Conservation (phyloP, 2,329 filamentous ascomycete species). For the Penicillium capsulatum region DNA sequence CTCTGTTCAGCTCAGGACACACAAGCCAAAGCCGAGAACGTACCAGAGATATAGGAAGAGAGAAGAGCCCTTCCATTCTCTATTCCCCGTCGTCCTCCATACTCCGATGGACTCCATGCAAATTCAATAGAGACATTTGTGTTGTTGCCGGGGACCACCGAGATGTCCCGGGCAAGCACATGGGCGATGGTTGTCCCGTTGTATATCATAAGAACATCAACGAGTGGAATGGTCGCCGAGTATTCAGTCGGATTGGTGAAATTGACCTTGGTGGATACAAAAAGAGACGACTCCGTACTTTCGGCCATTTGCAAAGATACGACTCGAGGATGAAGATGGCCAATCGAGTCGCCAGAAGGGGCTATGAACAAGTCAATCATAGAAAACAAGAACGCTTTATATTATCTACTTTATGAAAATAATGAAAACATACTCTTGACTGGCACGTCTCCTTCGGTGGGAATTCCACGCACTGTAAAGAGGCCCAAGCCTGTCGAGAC, state of each 20-base stretch:
- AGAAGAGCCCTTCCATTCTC: conserved; percentile 66
- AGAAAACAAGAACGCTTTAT: conserved; percentile 21
- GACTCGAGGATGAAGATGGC: conserved; percentile 59
- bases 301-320: conserved; percentile 67
- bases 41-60: conserved; percentile 81
- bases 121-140: conserved; percentile 63
- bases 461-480: conserved; percentile 76
- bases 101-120: conserved; percentile 66
- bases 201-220: conserved; percentile 70
- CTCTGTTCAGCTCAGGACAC: conserved; percentile 10
- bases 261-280: conserved; percentile 68
- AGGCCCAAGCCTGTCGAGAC: conserved; percentile 77
- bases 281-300: conserved; percentile 67
- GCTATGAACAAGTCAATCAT: conserved; percentile 45
- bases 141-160: conserved; percentile 67
- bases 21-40: no score
- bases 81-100: conserved; percentile 59
- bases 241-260: conserved; percentile 89
- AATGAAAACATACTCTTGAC: conserved; percentile 76
- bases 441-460: conserved; percentile 76
- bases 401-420: conserved; percentile 10
- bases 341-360: conserved; percentile 52
- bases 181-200: conserved; percentile 74
- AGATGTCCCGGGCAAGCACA: conserved; percentile 61
- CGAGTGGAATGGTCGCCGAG: conserved; percentile 72